Base-by-base conservation (phyloP, 768 basidiomycete species). In the Roridomyces roridus region DNA sequence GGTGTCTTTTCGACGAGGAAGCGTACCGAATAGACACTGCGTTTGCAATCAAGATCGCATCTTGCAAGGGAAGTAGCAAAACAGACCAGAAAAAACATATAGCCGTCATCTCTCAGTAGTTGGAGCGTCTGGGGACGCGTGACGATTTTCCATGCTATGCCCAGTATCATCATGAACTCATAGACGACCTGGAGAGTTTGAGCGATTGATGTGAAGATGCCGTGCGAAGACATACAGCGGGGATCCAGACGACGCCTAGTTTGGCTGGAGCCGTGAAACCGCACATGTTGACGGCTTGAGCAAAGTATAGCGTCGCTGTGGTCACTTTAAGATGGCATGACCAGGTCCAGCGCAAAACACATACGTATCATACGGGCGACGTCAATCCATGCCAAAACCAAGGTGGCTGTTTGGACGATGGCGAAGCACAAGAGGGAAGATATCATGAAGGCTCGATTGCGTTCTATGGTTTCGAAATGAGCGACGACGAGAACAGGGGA, bases 381-480 rank as follows among this genome's bases (percentile, higher is more conserved):
- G 18, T 17, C 20, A 25, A 58, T 11, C 10, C 28, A 26, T 1
- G 45, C 20, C 7, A 47, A 26, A 14, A 52, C 40, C 14, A 52
- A 5, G 10, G 51, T 41, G 6, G 29, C 3, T 2, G 26, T 35
- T 6, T 26, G 21, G 7, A 25, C 7, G 15, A 23, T 39, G 28
- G 52, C 0, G 51, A 58, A 58, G 6, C 51, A 4, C 10, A 52
- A 37, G 10, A 58, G 29, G 0, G 57, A 52, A 40, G 31, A 42
- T 21, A 52, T 4, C 18, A 58, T 52, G 7, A 58, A 43, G 21
- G 12, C 37, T 5, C 57, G 57, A 31, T 58, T n/a, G 24, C 57
- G 57, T 24, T 48, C 57, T 58, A 35, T 1, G 6, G n/a, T n/a
- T n/a, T 11, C 28, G 9, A 47, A 25, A 15, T 52, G 6, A 52